Conservation (phyloP, 495 filamentous ascomycete genomes). For the Aspergillus panamensis region DNA sequence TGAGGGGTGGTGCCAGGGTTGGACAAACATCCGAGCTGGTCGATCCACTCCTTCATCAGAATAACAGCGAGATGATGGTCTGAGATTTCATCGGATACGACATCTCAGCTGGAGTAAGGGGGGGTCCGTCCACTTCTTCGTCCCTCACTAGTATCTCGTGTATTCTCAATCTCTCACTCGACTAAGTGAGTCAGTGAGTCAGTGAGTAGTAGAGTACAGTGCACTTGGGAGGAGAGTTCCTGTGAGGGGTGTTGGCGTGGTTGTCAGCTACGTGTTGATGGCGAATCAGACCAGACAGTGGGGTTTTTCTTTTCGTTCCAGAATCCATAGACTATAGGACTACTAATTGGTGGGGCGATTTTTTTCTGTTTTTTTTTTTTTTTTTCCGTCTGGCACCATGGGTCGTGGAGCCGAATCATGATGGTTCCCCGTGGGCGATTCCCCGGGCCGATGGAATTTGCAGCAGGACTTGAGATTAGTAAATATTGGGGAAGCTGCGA, state of each 20-base stretch:
- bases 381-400: no score
- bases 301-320: neutral
- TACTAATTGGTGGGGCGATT: neutral
- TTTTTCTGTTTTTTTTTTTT: no score
- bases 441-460: conserved; percentile 18
- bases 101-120: neutral
- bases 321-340: neutral
- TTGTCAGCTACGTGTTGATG: neutral
- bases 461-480: neutral
- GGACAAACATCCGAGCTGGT: neutral
- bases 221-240: no score
- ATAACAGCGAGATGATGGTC: neutral
- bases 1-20: neutral
- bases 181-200: neutral
- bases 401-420: conserved; percentile 14
- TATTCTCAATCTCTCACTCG: no score
- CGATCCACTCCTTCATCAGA: neutral
- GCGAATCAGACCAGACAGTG: neutral
- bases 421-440: conserved; percentile 22
- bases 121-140: neutral
- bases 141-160: neutral
- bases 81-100: neutral
- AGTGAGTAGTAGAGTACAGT: no score
- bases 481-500: conserved; percentile 11
- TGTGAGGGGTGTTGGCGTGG: no score